These are phyloP conservation scores for Cladophialophora chaetospira DNA, from an alignment of 2,329 filamentous ascomycete species.

Conservation along the genomic window DNA sequence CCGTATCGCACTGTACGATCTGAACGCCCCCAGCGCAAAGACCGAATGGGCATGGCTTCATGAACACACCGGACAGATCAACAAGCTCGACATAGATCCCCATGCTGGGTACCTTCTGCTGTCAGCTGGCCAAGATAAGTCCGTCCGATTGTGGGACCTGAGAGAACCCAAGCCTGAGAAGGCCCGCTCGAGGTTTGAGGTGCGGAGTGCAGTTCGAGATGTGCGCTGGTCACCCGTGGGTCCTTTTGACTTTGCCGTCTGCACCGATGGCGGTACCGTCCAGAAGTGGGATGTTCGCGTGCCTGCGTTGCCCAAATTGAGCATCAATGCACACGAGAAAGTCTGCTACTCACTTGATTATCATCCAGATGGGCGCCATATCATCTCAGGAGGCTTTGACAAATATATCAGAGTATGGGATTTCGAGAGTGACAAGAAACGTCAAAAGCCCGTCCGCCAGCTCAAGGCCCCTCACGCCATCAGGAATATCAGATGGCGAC, in stretches of 20 bases:
- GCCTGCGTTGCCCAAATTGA: constrained; percentile 58
- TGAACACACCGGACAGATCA: constrained; percentile 66
- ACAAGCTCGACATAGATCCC: constrained; percentile 66
- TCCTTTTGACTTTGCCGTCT: constrained; percentile 64
- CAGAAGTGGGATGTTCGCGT: constrained; percentile 67
- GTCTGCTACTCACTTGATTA: constrained; percentile 65
- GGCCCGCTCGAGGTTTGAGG: constrained; percentile 52
- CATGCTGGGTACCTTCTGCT: constrained; percentile 61
- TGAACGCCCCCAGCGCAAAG: constrained; percentile 49
- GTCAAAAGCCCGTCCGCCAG: constrained; percentile 61
- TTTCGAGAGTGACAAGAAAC: constrained; percentile 58
- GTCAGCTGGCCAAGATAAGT: constrained; percentile 66
- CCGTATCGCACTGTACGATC: constrained; percentile 66
- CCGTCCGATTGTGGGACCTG: constrained; percentile 66
- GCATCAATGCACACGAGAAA: constrained; percentile 63
- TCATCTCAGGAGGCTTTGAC: constrained; percentile 64
- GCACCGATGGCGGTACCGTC: constrained; percentile 64
- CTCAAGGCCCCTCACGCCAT: constrained; percentile 64
- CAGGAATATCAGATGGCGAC: constrained; percentile 64
- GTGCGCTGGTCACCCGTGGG: constrained; percentile 62
- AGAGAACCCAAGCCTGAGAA: constrained; percentile 51
- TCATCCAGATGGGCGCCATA: constrained; percentile 67
- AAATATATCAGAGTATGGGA: constrained; percentile 67
- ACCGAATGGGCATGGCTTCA: constrained; percentile 64
- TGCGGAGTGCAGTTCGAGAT: constrained; percentile 63